Percentiles rank a stretch among this genome's conserved stretches.
These are phyloP conservation scores for Acorus calamus DNA, from an alignment of 106 monocot species.

Conservation along the genomic window DNA sequence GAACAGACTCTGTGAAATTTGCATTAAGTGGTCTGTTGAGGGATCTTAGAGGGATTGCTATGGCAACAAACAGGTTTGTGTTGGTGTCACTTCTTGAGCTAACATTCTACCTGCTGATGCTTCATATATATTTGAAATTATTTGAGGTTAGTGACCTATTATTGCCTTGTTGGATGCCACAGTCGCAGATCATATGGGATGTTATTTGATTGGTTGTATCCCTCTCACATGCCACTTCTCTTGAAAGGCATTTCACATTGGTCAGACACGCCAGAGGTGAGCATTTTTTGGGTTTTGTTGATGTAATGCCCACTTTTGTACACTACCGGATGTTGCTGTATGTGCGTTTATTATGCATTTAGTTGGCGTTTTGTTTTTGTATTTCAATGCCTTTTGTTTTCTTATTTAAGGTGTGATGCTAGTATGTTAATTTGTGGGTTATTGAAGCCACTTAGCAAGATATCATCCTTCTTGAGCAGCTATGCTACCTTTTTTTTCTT, in stretches of 20 bases:
- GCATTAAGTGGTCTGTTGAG: slow-evolving; percentile 95
- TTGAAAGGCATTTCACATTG: slow-evolving; percentile 88
- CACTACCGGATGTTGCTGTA: neutral
- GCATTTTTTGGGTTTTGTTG: slow-evolving; percentile 7
- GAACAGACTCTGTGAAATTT: slow-evolving; percentile 82
- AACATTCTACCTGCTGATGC: neutral
- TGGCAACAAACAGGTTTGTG: slow-evolving; percentile 81
- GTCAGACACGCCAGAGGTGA: slow-evolving; percentile 77
- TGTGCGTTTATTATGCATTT: neutral
- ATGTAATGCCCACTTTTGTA: no score
- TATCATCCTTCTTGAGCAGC: no score
- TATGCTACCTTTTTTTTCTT: no score
- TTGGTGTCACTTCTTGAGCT: neutral
- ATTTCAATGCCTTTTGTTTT: neutral
- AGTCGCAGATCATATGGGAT: slow-evolving; percentile 93
- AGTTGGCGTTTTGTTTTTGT: neutral
- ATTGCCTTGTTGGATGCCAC: slow-evolving; percentile 1
- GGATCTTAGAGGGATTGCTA: slow-evolving; percentile 83
- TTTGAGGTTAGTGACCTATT: slow-evolving; percentile 3
- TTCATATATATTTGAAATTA: no score
- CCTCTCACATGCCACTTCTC: slow-evolving; percentile 77
- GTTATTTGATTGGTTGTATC: slow-evolving; percentile 96
- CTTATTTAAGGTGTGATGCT: neutral
- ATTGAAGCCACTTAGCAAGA: no score
- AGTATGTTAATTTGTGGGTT: no score